A percentile compares a stretch with the other conserved stretches of the same genome.
Conservation (phyloP, 345 rosid species). For the Carallia brachiata region DNA sequence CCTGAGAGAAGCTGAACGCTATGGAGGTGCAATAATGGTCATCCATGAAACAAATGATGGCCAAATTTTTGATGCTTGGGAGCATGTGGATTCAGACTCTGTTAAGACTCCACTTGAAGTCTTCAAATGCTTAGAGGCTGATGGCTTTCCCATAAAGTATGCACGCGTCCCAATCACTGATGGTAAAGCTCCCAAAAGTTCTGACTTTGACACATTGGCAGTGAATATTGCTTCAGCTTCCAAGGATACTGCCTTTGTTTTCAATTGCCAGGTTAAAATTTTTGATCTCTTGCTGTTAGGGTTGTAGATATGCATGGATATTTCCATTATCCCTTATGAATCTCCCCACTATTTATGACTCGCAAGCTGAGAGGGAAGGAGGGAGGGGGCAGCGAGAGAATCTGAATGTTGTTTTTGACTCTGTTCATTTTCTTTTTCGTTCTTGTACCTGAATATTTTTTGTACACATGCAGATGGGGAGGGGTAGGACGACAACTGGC, state of each 20-base stretch:
- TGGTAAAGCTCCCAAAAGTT: conserved; percentile 98
- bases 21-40: conserved; percentile 92
- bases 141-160: conserved; percentile 80
- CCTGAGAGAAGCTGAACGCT: conserved; percentile 77
- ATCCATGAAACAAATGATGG: conserved; percentile 87
- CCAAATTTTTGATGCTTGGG: conserved; percentile 91
- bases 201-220: conserved; percentile 80
- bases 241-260: conserved; percentile 83
- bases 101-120: conserved; percentile 94
- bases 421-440: not conserved
- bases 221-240: conserved; percentile 84
- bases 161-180: conserved; percentile 97
- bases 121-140: conserved; percentile 75
- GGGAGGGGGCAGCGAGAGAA: not conserved
- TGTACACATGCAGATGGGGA: conserved; percentile 75
- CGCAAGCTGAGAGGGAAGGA: not conserved
- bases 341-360: not conserved
- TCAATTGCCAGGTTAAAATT: conserved; percentile 88
- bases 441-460: conserved; percentile 7
- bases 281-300: conserved; percentile 11
- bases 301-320: not conserved
- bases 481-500: conserved; percentile 99
- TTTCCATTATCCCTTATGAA: conserved; percentile 10
- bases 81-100: conserved; percentile 65
- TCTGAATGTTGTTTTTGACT: not conserved